Base-by-base conservation (phyloP, 108 stramenopile species). In the Nitzschia inconspicua region DNA sequence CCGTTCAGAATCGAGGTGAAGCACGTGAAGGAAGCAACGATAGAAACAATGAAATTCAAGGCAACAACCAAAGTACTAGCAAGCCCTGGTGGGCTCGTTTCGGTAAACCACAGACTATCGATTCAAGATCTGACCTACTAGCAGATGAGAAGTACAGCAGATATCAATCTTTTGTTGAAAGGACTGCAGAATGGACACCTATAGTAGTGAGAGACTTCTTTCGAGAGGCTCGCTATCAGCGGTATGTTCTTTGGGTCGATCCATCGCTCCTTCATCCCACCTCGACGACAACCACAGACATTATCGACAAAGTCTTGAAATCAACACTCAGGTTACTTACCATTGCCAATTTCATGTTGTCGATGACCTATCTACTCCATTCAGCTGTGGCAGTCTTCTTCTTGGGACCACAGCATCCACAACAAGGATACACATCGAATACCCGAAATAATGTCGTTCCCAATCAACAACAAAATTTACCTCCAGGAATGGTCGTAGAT, bases 361-460 rank as follows among this genome's bases (percentile, higher is more conserved):
- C 76, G 2, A 11, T 81, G 49, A 84, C 76, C 19, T 86, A 79
- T 50, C 44, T 86, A 2, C 23, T 86, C 10, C 85, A 89, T 47
- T 53, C 68, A n/a, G 83, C 76, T 44, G 68, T 84, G 29, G 85
- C 83, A 4, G 80, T 79, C 56, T 79, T 81, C 39, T 89, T 89
- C 56, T 72, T 89, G 64, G 82, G 82, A 26, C 9, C 32, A 4
- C n/a, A n/a, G n/a, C n/a, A n/a, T n/a, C n/a, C n/a, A n/a, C n/a
- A n/a, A n/a, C n/a, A n/a, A n/a, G n/a, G n/a, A n/a, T n/a, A n/a
- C n/a, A n/a, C n/a, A n/a, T 37, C 35, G 22, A 37, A 47, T 32
- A 37, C 61, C 23, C 9, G 5, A 5, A 10, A 29, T 18, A 46
- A 60, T 11, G 34, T 7, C 8, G 24, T 13, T 11, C 6, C 24